phyloP scores from a whole-genome alignment of 768 basidiomycete genomes.

The Russula earlei region DNA sequence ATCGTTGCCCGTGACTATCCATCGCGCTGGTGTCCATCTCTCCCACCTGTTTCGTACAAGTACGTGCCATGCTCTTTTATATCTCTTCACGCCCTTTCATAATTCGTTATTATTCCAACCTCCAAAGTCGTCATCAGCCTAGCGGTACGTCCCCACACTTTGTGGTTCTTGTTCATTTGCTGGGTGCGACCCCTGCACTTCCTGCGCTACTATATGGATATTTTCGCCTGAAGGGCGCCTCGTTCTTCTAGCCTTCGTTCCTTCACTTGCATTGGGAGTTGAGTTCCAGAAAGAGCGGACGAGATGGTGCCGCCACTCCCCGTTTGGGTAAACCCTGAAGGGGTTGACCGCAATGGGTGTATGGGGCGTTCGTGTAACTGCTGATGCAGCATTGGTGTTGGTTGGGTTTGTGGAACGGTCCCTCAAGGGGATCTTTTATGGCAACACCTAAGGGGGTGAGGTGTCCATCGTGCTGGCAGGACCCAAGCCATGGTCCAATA shows the following conservation, averaged over 20 bases:
- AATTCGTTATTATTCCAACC: no score
- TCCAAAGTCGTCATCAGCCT: background rate
- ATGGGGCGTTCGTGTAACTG: background rate
- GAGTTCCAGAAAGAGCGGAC: background rate
- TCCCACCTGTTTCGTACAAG: background rate
- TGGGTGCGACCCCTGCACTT: background rate
- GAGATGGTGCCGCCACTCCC: no score
- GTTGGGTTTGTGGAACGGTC: background rate
- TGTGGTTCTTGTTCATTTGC: background rate
- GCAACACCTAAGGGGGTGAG: background rate
- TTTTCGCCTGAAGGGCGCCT: conserved; percentile 1
- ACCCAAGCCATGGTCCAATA: background rate
- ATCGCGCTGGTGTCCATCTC: background rate
- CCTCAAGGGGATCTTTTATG: conserved; percentile 6
- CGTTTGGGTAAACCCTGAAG: conserved; percentile 5
- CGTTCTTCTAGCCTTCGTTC: background rate
- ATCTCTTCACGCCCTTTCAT: background rate
- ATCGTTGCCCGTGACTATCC: background rate
- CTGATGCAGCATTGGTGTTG: background rate
- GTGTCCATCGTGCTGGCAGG: background rate
- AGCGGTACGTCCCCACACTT: background rate
- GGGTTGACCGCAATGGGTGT: background rate
- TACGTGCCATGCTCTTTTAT: background rate
- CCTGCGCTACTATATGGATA: background rate
- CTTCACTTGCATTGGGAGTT: background rate